A percentile compares a stretch with the other conserved stretches of the same genome.
phyloP scores from a whole-genome alignment of 2,329 filamentous ascomycete species.

The Aspergillus sp. region DNA sequence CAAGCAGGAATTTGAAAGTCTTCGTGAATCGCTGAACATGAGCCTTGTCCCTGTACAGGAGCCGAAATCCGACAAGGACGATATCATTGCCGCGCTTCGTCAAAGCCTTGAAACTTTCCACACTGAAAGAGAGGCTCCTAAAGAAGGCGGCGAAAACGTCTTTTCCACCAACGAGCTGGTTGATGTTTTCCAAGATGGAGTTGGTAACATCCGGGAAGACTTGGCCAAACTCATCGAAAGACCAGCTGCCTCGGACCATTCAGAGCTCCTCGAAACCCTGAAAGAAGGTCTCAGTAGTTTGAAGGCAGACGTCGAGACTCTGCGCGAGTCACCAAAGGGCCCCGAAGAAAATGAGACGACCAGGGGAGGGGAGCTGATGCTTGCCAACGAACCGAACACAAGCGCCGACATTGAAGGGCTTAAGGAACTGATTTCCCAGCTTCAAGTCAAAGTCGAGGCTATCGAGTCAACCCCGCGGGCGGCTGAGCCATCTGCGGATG shows the following conservation, averaged over 20 bases:
- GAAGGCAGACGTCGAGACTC: conserved; percentile 71
- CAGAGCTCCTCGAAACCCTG: conserved; percentile 85
- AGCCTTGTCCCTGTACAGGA: conserved; percentile 35
- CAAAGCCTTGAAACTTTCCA: conserved; percentile 46
- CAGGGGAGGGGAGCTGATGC: conserved; percentile 57
- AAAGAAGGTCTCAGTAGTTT: conserved; percentile 77
- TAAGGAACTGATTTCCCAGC: conserved; percentile 76
- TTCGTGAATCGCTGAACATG: conserved; percentile 51
- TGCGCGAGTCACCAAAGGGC: conserved; percentile 59
- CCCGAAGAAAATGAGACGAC: conserved; percentile 52
- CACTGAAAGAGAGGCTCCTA: conserved; percentile 55
- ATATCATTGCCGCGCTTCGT: conserved; percentile 58
- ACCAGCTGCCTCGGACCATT: conserved; percentile 77
- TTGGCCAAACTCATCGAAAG: conserved; percentile 74
- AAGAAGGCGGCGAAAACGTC: conserved; percentile 55
- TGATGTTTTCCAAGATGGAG: conserved; percentile 65
- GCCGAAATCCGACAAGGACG: conserved; percentile 56
- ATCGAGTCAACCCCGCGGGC: conserved; percentile 56
- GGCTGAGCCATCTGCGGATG: conserved; percentile 39
- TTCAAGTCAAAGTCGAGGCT: conserved; percentile 80
- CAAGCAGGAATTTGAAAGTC: conserved; percentile 61
- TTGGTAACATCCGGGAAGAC: conserved; percentile 74
- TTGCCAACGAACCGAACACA: conserved; percentile 55
- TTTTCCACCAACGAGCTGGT: conserved; percentile 58
- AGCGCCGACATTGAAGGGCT: conserved; percentile 79